Base-by-base conservation (phyloP, 257 asterid genomes). In the Lavandula angustifolia region DNA sequence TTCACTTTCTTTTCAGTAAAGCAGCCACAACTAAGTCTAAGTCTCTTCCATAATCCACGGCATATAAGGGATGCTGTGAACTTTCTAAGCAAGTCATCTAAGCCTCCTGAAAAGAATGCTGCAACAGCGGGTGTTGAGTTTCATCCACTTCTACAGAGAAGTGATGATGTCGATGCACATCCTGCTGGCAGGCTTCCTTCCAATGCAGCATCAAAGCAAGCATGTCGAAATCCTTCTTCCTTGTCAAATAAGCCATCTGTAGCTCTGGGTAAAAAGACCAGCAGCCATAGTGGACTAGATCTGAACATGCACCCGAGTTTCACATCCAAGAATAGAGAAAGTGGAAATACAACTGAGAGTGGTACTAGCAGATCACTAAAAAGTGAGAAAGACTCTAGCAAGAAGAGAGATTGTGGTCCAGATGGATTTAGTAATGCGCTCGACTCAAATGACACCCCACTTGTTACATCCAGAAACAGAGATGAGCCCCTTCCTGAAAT, bases 61-160 rank as follows among this genome's bases (percentile, higher is more conserved):
- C 86, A 76, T 43, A 75, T 83, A 76, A 80, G 78, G 76, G 87
- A 81, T 69, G 85, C 92, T 41, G 85, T 84, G 41, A 82, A 79
- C 73, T 83, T 80, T 49, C 87, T 80, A 49, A 85, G 81, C 73
- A 81, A 78, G 81, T 80, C 90, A 31, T 81, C 85, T 37, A 83
- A 75, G 67, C 76, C 85, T 50, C 80, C 75, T 38, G 82, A 80
- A 66, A 67, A 64, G 64, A 72, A 69, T 42, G 80, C 84, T 38
- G 54, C 83, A 33, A 67, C 87, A 64, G 54, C 65, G 44, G 83
- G 79, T 40, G 74, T 77, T 57, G 86, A 81, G 73, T 94, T 90
- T 73, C 99, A 90, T 79, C 99, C 97, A 3, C 97, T 94, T 70
- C 71, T 94, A 61, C 94, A 86, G 75, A 88, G 87, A 73, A 62